These are phyloP conservation scores for Scopulariopsis brevicaulis DNA, from an alignment of 2,329 filamentous ascomycete genomes.

Conservation along the genomic window DNA sequence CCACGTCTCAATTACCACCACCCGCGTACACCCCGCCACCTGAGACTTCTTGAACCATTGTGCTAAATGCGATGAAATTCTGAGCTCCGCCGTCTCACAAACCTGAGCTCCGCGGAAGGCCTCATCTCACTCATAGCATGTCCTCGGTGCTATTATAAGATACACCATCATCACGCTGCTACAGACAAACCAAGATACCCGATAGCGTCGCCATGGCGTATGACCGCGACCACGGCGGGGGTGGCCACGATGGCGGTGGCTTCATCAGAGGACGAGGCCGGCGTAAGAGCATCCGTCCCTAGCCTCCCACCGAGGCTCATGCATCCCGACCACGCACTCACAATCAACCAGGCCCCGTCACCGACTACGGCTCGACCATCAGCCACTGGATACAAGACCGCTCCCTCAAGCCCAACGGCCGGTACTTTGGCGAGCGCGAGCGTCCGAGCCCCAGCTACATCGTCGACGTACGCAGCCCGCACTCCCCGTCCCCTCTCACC, in stretches of 20 bases:
- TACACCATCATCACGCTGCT: background rate
- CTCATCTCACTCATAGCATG: background rate
- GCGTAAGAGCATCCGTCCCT: slow-evolving; percentile 25
- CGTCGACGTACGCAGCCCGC: slow-evolving; percentile 50
- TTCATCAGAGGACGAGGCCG: slow-evolving; percentile 38
- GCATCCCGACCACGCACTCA: background rate
- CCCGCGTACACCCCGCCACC: background rate
- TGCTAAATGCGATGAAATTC: background rate
- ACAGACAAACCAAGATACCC: background rate
- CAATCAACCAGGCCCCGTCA: slow-evolving; percentile 61
- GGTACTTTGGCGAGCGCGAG: slow-evolving; percentile 64
- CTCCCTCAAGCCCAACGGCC: slow-evolving; percentile 54
- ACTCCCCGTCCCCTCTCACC: background rate
- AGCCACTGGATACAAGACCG: slow-evolving; percentile 86
- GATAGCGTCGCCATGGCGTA: slow-evolving; percentile 31
- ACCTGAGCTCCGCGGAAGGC: background rate
- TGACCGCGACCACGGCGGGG: slow-evolving; percentile 30
- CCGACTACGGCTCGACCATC: slow-evolving; percentile 84
- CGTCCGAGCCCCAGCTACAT: slow-evolving; percentile 83
- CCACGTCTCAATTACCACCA: background rate
- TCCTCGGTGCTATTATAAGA: background rate
- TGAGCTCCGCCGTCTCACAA: background rate
- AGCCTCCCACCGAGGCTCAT: background rate
- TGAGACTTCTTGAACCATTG: background rate
- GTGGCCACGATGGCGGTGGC: slow-evolving; percentile 20